Evolutionary conservation across 1,139 yeast species (phyloP).

Genomic region (Suhomyces yuchorum): DNA sequence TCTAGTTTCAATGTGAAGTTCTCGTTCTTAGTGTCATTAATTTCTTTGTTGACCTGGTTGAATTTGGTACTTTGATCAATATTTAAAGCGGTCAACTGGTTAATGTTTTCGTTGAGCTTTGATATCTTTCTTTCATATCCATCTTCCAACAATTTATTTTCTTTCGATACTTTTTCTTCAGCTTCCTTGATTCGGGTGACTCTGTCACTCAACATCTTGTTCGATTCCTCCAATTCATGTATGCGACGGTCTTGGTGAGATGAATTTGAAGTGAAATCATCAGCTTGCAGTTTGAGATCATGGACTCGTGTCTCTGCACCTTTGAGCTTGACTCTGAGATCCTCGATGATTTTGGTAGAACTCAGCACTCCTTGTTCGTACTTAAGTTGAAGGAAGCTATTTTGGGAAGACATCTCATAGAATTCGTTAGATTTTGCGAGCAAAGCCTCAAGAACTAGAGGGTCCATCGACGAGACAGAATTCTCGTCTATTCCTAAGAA

Average conservation of each 20-base stretch:
- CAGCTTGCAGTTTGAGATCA: conserved; percentile 15
- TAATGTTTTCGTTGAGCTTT: conserved; percentile 55
- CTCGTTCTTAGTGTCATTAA: conserved; percentile 39
- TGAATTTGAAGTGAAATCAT: conserved; percentile 2
- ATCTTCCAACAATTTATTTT: conserved; percentile 33
- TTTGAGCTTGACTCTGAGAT: conserved; percentile 16
- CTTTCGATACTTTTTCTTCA: conserved; percentile 31
- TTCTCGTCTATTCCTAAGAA: conserved; percentile 41
- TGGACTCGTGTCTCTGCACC: conserved; percentile 15
- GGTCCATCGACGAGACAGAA: conserved; percentile 19
- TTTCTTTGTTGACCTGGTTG: conserved; percentile 39
- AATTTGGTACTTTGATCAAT: conserved; percentile 47
- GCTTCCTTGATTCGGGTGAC: conserved; percentile 19
- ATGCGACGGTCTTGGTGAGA: conserved; percentile 10
- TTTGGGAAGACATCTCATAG: conserved; percentile 53
- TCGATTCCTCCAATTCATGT: conserved; percentile 16
- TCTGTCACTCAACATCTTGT: conserved; percentile 16
- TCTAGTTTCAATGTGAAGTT: conserved; percentile 46
- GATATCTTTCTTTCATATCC: conserved; percentile 45
- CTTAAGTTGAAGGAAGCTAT: conserved; percentile 51
- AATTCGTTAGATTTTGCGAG: conserved; percentile 48
- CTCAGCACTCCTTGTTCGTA: conserved; percentile 54
- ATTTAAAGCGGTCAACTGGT: conserved; percentile 48
- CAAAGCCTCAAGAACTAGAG: conserved; percentile 31
- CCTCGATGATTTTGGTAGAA: conserved; percentile 16